Percentiles rank a stretch among this genome's conserved stretches.
These are phyloP conservation scores for Moricandia moricandioides DNA, from an alignment of 345 rosid species.

Conservation along the genomic window DNA sequence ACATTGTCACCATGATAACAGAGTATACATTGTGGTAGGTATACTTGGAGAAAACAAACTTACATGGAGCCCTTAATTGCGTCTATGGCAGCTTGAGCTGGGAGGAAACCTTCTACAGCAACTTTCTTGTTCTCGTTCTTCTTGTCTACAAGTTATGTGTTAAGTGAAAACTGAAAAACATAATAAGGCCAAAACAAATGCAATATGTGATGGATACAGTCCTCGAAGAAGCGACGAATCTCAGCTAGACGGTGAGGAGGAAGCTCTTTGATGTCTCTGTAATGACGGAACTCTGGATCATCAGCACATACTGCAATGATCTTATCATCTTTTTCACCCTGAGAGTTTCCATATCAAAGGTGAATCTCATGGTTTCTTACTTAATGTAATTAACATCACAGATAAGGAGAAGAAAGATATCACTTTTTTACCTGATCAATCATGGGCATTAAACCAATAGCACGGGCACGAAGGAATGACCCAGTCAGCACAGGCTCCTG, in stretches of 20 bases:
- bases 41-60: conserved; percentile 34
- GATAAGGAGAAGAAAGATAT: not conserved
- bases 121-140: conserved; percentile 99
- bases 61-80: conserved; percentile 92
- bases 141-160: conserved; percentile 55
- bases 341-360: conserved; percentile 17
- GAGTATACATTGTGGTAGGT: not conserved
- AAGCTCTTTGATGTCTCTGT: conserved; percentile 87
- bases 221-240: conserved; percentile 97
- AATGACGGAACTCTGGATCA: conserved; percentile 97
- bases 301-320: conserved; percentile 98
- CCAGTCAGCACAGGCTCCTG: conserved; percentile 97
- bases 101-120: conserved; percentile 84
- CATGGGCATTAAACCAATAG: conserved; percentile 99
- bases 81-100: conserved; percentile 65
- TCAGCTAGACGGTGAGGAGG: conserved; percentile 98
- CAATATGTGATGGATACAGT: conserved; percentile 66
- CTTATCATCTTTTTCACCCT: conserved; percentile 99
- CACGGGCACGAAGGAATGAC: conserved; percentile 93
- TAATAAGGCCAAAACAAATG: not conserved
- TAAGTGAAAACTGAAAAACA: conserved; percentile 16
- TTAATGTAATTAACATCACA: not conserved
- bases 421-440: conserved; percentile 72
- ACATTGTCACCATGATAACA: not conserved
- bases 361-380: conserved; percentile 11